A percentile compares a stretch with the other conserved stretches of the same genome.
Conservation (phyloP, 768 basidiomycete species). For the Coprinopsis sp. region DNA sequence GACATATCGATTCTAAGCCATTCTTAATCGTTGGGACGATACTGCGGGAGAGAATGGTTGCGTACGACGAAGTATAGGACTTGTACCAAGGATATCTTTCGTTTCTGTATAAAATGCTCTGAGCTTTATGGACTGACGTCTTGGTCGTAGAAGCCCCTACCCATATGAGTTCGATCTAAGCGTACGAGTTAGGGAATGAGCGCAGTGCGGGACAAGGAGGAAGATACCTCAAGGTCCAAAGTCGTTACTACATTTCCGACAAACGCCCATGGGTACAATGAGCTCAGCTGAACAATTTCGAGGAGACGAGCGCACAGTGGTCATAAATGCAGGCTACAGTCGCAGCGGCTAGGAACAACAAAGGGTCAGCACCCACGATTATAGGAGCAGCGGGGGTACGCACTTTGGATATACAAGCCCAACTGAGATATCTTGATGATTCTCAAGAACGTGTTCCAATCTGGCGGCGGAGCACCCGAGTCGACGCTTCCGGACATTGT, state of each 20-base stretch:
- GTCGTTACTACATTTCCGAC: conserved; percentile 20
- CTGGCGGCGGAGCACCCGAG: no score
- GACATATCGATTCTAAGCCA: conserved; percentile 7
- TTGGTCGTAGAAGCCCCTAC: background rate
- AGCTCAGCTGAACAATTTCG: no score
- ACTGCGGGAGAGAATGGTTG: background rate
- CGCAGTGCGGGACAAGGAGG: background rate
- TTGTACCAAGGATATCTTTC: conserved; percentile 6
- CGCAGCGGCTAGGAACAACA: no score
- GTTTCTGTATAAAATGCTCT: background rate
- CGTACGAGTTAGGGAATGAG: background rate
- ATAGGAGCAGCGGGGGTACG: no score
- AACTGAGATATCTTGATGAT: no score
- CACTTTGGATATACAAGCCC: no score
- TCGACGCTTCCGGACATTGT: no score
- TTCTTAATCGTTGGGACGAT: background rate
- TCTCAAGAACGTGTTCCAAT: no score
- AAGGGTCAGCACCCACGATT: no score
- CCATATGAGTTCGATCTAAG: conserved; percentile 11
- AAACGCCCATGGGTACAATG: conserved; percentile 34
- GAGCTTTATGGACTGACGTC: background rate
- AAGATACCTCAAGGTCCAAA: conserved; percentile 7
- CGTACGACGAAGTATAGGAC: conserved; percentile 9
- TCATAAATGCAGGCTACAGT: no score
- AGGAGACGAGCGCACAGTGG: no score